Conservation (phyloP, 106 monocot genomes). For the Dioscorea alata region DNA sequence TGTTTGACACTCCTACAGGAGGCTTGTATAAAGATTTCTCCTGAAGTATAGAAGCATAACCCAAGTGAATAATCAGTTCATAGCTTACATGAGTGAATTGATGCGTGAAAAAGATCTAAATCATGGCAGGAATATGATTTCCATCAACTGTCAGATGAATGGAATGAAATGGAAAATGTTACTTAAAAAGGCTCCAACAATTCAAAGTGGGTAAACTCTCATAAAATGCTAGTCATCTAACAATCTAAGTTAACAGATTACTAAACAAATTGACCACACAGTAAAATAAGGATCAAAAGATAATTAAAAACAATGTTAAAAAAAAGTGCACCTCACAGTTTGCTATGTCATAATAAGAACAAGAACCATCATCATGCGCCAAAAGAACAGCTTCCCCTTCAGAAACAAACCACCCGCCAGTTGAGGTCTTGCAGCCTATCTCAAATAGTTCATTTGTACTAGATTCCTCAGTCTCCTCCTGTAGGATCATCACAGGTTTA, state of each 20-base stretch:
- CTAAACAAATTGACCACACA: no score
- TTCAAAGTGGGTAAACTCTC: no score
- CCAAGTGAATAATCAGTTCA: no score
- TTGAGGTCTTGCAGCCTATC: slow-evolving; percentile 64
- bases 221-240: no score
- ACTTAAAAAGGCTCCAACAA: no score
- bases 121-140: no score
- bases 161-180: no score
- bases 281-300: no score
- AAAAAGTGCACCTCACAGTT: slow-evolving; percentile 63
- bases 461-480: slow-evolving; percentile 50
- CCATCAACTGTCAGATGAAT: no score
- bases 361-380: slow-evolving; percentile 79
- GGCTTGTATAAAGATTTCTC: slow-evolving; percentile 65
- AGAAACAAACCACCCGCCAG: slow-evolving; percentile 98
- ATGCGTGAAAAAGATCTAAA: no score
- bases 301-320: not conserved
- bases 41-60: slow-evolving; percentile 21
- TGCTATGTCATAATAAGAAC: slow-evolving; percentile 80
- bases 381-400: slow-evolving; percentile 98
- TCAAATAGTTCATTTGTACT: slow-evolving; percentile 31
- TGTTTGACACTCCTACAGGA: slow-evolving; percentile 39
- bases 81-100: no score
- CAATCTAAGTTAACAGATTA: no score
- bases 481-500: slow-evolving; percentile 22